Evolutionary conservation across 352 stramenopile genomes (phyloP).

Genomic region (Hyaloperonospora arabidopsidis): DNA sequence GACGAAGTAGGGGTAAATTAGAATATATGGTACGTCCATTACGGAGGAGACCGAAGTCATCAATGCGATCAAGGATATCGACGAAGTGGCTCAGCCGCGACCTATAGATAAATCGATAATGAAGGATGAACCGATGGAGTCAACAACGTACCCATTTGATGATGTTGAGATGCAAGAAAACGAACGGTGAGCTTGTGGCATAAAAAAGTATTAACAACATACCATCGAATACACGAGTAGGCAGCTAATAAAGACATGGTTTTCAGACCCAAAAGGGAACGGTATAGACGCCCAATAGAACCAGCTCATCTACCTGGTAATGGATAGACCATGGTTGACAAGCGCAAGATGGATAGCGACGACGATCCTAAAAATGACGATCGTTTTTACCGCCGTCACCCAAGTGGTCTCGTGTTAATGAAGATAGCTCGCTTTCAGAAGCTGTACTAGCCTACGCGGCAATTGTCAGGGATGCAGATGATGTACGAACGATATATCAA

Average conservation of each 20-base stretch:
- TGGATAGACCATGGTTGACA: too few species aligned
- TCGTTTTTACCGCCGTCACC: too few species aligned
- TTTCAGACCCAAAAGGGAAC: background rate
- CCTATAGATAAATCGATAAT: background rate
- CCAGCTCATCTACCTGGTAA: background rate
- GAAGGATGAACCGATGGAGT: background rate
- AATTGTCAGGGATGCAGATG: background rate
- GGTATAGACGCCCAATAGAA: background rate
- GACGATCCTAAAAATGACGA: too few species aligned
- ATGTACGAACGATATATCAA: too few species aligned
- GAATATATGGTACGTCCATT: too few species aligned
- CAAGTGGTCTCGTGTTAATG: too few species aligned
- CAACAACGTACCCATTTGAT: background rate
- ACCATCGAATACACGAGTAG: background rate
- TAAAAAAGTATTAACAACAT: too few species aligned
- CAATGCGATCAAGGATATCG: too few species aligned
- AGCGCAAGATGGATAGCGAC: too few species aligned
- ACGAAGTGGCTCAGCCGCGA: background rate
- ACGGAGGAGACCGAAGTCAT: background rate
- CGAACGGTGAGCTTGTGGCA: background rate
- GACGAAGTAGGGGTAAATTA: background rate
- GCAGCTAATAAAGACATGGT: background rate
- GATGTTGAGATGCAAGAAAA: background rate
- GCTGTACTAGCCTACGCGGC: background rate
- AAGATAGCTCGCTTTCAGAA: background rate